Evolutionary conservation across 2,329 filamentous ascomycete species (phyloP), one percentile per base, ranked within the genome.

Genomic region (Ophiostoma sp.): DNA sequence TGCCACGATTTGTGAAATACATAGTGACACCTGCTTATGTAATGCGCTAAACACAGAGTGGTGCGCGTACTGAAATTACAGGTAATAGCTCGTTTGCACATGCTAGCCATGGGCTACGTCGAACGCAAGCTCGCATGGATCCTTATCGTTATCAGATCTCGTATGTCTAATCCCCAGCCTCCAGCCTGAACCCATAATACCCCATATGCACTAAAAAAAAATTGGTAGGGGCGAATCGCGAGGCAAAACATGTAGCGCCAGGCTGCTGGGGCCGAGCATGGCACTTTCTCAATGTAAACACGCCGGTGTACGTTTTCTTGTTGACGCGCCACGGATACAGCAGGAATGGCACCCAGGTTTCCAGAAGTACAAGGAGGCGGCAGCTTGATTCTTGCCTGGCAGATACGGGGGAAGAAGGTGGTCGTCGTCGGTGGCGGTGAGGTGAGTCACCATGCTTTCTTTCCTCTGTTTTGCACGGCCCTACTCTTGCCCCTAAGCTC

Each of bases 381-480:
- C 69, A 98, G 94, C 71, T 81, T 99, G 72, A 95, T 99, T 72
- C 82, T 99, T 66, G 95, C 95, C 76, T 99, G 94, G 93, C 95
- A 98, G 81, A 89, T 97, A 75, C 90, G 88, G 76, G 89, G 89
- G 78, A 97, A 96, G 79, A 87, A 88, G 72, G 89, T 98, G 16
- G 81, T 99, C n/a, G 91, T 99, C 4, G 87, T 99, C 7, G 95
- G 95, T 72, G 95, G 95, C 74, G 95, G 95, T 78, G 94, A 98
- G 84, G 94, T 96, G 81, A 73, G 85, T 47, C 63, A 18, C 45
- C 36, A 45, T 65, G 47, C 66, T 47, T 14, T 63, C 70, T 41
- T 38, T 27, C 5, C 12, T 16, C 14, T 45, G 6, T 14, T 38
- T 14, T 40, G 14, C 47, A 6, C n/a, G 55, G 27, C 27, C 55